Evolutionary conservation across 1,284 basidiomycete species (phyloP), one percentile per base, ranked within the genome.

Genomic region (Trametes hirsuta): DNA sequence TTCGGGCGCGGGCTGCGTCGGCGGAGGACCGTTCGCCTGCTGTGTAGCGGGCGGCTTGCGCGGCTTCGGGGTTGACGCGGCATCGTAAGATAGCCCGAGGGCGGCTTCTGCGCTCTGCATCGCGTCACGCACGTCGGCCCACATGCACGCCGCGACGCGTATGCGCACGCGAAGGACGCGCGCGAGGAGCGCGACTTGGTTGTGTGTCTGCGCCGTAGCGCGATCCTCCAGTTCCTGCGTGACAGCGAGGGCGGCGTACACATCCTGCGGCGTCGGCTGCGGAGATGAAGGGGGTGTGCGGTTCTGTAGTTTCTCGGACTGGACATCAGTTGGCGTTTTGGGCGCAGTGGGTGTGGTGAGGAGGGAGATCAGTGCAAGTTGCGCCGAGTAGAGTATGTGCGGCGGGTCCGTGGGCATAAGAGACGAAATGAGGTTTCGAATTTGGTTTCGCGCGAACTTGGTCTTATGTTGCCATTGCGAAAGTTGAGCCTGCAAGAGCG

Each of bases 401-500:
- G 82, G 80, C 1, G 84, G 81, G 57, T 86, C 80, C 9, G 76
- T 72, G 15, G 76, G 69, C 41, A 77, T 55, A 58, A 84, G 80
- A 6, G 82, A 77, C 1, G 78, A 71, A n/a, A 86, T 68, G 11
- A 86, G 77, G 48, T 83, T 81, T 45, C 83, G 80, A 41, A 89
- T 72, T 35, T 82, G 75, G 6, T 78, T 81, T 18, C 82, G 81
- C 0, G 86, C 82, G 58, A 83, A 82, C 71, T 86, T 87, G 18
- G 76, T 66, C 67, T 87, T 88, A 42, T 83, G 76, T 56, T 82
- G 79, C 72, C 77, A 79, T 40, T 74, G 72, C 0, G 86, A 79
- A 10, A 87, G 75, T 42, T 81, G 83, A 2, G 85, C 83, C 40
- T 86, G 86, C 37, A 88, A 79, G 35, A 85, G 76, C 0, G 80